Evolutionary conservation across 164 flowering plant genomes (phyloP), one percentile per base, ranked within the genome.

Genomic region (Vitis rotundifolia): DNA sequence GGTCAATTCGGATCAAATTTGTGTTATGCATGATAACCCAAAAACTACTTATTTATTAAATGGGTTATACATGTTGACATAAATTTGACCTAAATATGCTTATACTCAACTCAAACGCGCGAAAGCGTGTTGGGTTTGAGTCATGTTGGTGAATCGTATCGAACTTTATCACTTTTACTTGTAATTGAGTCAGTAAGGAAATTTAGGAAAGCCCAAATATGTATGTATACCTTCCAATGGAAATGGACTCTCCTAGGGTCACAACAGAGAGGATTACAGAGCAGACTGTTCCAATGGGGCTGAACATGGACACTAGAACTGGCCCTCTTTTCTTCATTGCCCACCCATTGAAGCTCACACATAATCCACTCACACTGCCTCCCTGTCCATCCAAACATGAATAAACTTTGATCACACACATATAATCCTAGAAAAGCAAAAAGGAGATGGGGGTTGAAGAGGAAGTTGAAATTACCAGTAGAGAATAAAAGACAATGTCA

Each of bases 241-340:
- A 63, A 16, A 90, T 61, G 22, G 83, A 31, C 47, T 92, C 90
- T 26, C 93, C 90, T 50, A 88, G 62, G 28, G 88, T 77, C 49
- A 87, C 1, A 4, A 74, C 76, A 11, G 97, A 86, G 65, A 89
- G 72, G 19, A 83, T 19, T 52, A 80, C 83, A 0, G 98, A 71
- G 73, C 82, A 68, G 1, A 94, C 85, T 0, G 98, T 89, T 31
- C 79, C 82, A 63, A 91, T 68, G 26, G 98, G 98, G 71, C 75
- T 85, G 70, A 94, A 94, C 73, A 90, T 81, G 56, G 98, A 84
- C n/a, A 87, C 91, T 31, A 91, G 66, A 9, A 94, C 96, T 1
- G 98, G 97, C 49, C 97, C 97, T 76, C 82, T 88, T 67, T 83
- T 87, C 82, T 87, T 88, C 85, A 94, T 74, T 12, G 93, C 91